A percentile compares a stretch with the other conserved stretches of the same genome.
Conservation (phyloP, 768 basidiomycete species). For the Mycena amicta region DNA sequence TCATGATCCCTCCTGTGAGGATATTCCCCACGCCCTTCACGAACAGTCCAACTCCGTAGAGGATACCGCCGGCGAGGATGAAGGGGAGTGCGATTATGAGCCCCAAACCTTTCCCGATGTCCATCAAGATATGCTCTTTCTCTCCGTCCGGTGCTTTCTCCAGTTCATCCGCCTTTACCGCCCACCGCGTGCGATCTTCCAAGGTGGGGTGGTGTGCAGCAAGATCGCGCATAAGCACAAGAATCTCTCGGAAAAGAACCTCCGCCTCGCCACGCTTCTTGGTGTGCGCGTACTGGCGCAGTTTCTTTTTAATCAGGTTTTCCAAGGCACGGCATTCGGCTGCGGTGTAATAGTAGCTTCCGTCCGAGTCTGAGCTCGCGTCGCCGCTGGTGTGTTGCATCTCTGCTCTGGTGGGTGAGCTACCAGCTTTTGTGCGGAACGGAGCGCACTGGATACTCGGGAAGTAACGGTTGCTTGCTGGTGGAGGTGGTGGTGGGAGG, state of each 20-base stretch:
- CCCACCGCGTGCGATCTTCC: not conserved
- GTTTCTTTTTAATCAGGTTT: not conserved
- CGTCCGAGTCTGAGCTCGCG: too few relatives aligned
- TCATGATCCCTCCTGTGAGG: not conserved
- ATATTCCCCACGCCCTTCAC: constrained; percentile 7
- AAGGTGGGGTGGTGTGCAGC: not conserved
- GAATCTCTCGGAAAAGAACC: not conserved
- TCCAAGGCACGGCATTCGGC: not conserved
- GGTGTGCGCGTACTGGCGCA: not conserved
- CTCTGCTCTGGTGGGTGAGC: too few relatives aligned
- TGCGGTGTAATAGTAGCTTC: too few relatives aligned
- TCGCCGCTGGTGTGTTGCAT: too few relatives aligned
- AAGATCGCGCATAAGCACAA: not conserved
- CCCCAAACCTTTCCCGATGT: constrained; percentile 12
- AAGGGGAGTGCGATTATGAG: constrained; percentile 9
- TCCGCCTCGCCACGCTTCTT: not conserved
- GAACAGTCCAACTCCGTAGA: constrained; percentile 8
- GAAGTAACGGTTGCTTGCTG: too few relatives aligned
- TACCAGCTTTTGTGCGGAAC: too few relatives aligned
- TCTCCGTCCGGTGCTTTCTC: constrained; percentile 8
- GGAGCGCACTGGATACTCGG: too few relatives aligned
- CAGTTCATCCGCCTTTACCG: not conserved
- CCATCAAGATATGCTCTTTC: constrained; percentile 7
- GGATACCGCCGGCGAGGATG: not conserved
- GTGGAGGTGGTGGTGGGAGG: too few relatives aligned